Conservation (phyloP, 768 basidiomycete genomes). For the Pisolithus tinctorius region DNA sequence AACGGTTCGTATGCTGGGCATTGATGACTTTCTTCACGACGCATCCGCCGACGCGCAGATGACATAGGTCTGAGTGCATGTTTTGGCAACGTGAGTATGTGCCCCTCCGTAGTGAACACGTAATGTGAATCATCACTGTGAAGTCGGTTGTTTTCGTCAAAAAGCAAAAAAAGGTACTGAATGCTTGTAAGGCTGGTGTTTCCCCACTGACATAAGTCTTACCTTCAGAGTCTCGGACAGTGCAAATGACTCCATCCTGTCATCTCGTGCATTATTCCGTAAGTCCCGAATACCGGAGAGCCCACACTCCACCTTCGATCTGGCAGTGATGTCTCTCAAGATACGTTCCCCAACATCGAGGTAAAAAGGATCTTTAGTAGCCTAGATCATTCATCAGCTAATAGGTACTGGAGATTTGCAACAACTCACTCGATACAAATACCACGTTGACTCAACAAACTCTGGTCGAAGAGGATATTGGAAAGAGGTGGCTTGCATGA, state of each 20-base stretch:
- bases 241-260: slow-evolving; percentile 97
- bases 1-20: slow-evolving; percentile 65
- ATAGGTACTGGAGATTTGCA: neutral
- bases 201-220: slow-evolving; percentile 2
- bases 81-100: slow-evolving; percentile 64
- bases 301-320: slow-evolving; percentile 83
- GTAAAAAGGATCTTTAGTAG: slow-evolving; percentile 89
- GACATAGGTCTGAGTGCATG: slow-evolving; percentile 51
- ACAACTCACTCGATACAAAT: slow-evolving; percentile 71
- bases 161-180: slow-evolving; percentile 89
- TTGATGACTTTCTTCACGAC: slow-evolving; percentile 58
- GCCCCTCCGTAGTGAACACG: slow-evolving; percentile 95
- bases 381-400: slow-evolving; percentile 39
- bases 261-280: slow-evolving; percentile 68
- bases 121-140: slow-evolving; percentile 77
- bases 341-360: slow-evolving; percentile 86
- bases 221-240: slow-evolving; percentile 91
- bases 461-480: slow-evolving; percentile 85
- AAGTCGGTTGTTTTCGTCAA: slow-evolving; percentile 77
- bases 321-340: slow-evolving; percentile 62
- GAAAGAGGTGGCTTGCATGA: slow-evolving; percentile 60
- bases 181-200: slow-evolving; percentile 1
- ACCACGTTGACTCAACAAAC: slow-evolving; percentile 95
- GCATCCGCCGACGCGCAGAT: slow-evolving; percentile 50
- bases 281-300: slow-evolving; percentile 79